Evolutionary conservation across 2,329 filamentous ascomycete genomes (phyloP), one percentile per base, ranked within the genome.

Genomic region (Curvularia eragrostidis): DNA sequence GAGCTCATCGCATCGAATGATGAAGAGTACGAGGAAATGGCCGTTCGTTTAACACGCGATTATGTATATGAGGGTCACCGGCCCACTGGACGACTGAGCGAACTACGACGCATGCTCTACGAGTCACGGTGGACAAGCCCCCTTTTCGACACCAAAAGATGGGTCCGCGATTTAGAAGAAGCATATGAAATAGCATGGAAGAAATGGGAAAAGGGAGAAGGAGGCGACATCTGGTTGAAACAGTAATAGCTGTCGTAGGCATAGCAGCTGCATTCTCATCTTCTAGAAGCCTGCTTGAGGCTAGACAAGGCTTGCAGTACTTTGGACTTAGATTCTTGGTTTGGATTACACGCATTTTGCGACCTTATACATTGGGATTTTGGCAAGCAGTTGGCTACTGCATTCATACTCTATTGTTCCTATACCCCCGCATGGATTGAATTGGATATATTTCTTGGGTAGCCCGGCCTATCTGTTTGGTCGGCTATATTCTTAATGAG

Each of bases 101-200:
- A 96, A 56, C 81, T 99, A 58, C 86, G 95, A 61, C 89, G 86
- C 72, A 81, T 97, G 69, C 79, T 99, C 10, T 98, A 93, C 80
- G 85, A 91, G 61, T 88, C 87, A 69, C 88, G 94, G 66, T 96
- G 92, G 90, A 86, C 82, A 26, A 96, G 93, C 76, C 90, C 90
- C 13, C 82, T 99, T 42, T 99, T 99, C 74, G 88, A 99, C 77
- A 99, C 95, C 5, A 85, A 83, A 67, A 85, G 95, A 66, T 99
- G 95, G 95, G 94, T 98, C 24, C 80, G 83, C 46, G 93, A 98
- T 77, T 79, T 99, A 19, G 95, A 99, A 79, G 84, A 86, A 60
- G 93, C 93, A 12, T 99, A 97, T 75, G 88, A 91, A 64, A 86
- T 90, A 73, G 93, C 93, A 18, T 99, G 95, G 95, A 83, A 84